Percentiles rank a stretch among this genome's conserved stretches.
Evolutionary conservation across 768 basidiomycete species (phyloP).

Genomic region (Mycena albidolilacea): DNA sequence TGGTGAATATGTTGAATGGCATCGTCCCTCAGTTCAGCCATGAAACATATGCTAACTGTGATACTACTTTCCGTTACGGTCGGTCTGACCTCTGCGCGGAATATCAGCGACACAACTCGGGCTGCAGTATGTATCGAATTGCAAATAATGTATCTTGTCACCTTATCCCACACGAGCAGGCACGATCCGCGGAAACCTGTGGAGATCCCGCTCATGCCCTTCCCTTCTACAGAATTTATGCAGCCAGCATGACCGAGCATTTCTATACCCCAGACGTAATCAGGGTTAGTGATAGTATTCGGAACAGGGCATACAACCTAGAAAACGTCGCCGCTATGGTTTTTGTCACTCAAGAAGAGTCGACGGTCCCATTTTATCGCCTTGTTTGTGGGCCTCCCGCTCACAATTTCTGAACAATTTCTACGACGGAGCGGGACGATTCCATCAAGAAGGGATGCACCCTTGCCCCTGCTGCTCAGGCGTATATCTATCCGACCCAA

Average conservation of each 20-base stretch:
- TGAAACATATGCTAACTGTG: background rate
- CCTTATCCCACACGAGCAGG: constrained; percentile 1
- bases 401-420: background rate
- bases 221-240: constrained; percentile 3
- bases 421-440: background rate
- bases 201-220: constrained; percentile 10
- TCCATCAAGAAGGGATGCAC: background rate
- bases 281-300: background rate
- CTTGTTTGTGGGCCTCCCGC: background rate
- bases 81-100: background rate
- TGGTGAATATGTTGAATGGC: too few relatives aligned
- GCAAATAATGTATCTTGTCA: background rate
- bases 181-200: constrained; percentile 3
- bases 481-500: background rate
- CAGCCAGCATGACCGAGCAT: background rate
- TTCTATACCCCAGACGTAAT: background rate
- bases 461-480: background rate
- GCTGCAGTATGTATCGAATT: background rate
- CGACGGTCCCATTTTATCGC: background rate
- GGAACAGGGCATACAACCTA: background rate
- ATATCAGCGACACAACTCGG: background rate
- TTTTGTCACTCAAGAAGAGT: background rate
- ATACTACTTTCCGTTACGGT: constrained; percentile 7
- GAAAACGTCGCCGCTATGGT: background rate
- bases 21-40: constrained; percentile 1